These are phyloP conservation scores for Penicillium crustosum DNA, from an alignment of 2,329 filamentous ascomycete genomes.

Conservation along the genomic window DNA sequence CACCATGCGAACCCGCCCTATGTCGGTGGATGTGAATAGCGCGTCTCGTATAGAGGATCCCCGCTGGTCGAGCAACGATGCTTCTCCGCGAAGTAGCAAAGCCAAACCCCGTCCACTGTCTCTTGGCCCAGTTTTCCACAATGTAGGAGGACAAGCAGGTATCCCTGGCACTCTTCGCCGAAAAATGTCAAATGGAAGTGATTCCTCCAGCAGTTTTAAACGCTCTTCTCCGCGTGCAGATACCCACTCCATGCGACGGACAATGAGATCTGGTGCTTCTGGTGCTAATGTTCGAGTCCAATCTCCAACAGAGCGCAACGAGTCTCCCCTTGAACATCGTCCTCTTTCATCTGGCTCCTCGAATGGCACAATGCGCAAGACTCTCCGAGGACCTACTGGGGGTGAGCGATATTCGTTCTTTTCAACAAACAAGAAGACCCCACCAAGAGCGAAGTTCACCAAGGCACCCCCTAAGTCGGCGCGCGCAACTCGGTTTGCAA, in stretches of 20 bases:
- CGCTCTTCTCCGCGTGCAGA: conserved; percentile 54
- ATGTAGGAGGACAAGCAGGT: conserved; percentile 1
- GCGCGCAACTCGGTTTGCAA: conserved; percentile 54
- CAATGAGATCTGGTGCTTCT: conserved; percentile 62
- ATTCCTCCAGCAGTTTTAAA: conserved; percentile 74
- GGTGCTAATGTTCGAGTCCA: conserved; percentile 31
- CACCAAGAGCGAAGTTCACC: conserved; percentile 28
- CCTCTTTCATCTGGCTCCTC: conserved; percentile 46
- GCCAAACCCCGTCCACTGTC: conserved; percentile 24
- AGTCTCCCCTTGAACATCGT: conserved; percentile 60
- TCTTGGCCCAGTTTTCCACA: conserved; percentile 23
- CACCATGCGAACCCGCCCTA: conserved; percentile 19
- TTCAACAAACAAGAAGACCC: conserved; percentile 38
- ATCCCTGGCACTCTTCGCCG: conserved; percentile 46
- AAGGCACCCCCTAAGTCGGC: conserved; percentile 27
- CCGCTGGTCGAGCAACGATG: conserved; percentile 10
- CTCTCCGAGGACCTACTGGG: conserved; percentile 51
- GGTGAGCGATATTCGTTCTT: conserved; percentile 43
- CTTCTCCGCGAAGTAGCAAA: conserved; percentile 7
- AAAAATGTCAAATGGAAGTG: conserved; percentile 64
- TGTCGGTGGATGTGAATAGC: conserved; percentile 19
- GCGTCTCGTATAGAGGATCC: conserved; percentile 12
- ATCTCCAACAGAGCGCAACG: conserved; percentile 48
- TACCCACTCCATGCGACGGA: conserved; percentile 64
- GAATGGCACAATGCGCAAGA: conserved; percentile 46